Conservation (phyloP, 148 eudicot species). For the Fagopyrum tataricum region DNA sequence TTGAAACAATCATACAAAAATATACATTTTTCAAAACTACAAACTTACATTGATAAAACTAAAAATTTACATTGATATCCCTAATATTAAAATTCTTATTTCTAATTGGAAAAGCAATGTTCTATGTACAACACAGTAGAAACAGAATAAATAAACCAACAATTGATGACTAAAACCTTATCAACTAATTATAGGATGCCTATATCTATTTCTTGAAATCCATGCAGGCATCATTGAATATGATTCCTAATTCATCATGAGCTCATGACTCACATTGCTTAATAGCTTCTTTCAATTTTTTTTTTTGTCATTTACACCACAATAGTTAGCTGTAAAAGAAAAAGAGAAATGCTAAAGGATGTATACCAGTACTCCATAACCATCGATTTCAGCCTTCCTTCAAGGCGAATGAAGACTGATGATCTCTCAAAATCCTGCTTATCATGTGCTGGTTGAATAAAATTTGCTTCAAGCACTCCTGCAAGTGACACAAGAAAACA, state of each 20-base stretch:
- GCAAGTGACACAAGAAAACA: slow-evolving; percentile 11
- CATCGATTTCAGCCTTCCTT: slow-evolving; percentile 78
- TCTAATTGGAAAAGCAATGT: not conserved
- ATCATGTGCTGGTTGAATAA: slow-evolving; percentile 97
- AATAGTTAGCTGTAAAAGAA: not conserved
- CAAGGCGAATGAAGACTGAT: slow-evolving; percentile 59
- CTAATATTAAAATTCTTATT: not conserved
- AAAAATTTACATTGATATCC: too few species aligned
- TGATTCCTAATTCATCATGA: not conserved
- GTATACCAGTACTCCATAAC: slow-evolving; percentile 78
- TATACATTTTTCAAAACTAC: too few species aligned
- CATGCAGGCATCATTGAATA: not conserved
- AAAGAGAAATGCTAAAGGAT: slow-evolving; percentile 12
- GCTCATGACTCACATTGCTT: not conserved
- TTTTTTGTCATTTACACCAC: not conserved
- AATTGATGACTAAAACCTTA: not conserved
- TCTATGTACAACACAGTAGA: not conserved
- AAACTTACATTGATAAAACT: too few species aligned
- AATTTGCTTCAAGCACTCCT: slow-evolving; percentile 98
- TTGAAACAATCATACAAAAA: too few species aligned
- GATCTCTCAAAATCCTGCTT: slow-evolving; percentile 99
- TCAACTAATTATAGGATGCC: not conserved
- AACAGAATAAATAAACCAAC: not conserved
- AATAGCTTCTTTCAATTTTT: not conserved
- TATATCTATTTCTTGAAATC: too few species aligned